phyloP scores from a whole-genome alignment of 768 basidiomycete species.

The Lactifluus hygrophoroides region DNA sequence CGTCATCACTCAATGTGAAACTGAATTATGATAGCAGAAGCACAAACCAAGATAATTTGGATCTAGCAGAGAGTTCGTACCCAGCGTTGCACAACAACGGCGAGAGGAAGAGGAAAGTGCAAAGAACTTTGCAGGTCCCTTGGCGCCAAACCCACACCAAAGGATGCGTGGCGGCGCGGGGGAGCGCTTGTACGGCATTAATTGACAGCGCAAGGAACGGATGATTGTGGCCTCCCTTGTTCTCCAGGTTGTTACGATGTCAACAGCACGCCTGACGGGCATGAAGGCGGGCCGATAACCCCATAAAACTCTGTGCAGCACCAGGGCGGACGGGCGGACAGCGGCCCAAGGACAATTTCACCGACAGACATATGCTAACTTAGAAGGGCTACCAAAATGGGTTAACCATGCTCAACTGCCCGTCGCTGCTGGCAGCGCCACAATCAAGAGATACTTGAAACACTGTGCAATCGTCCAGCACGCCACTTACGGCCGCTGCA shows the following conservation, averaged over 20 bases:
- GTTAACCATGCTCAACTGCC: not conserved
- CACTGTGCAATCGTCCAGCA: not conserved
- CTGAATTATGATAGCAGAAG: not conserved
- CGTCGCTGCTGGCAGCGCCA: not conserved
- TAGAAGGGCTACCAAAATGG: not conserved
- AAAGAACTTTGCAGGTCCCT: not conserved
- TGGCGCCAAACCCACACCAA: not conserved
- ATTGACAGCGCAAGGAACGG: not conserved
- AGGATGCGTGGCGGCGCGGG: not conserved
- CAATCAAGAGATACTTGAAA: not conserved
- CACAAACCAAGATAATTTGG: not conserved
- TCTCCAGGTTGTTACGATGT: conserved; percentile 4
- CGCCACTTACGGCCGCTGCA: not conserved
- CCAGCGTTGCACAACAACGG: not conserved
- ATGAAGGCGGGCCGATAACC: not conserved
- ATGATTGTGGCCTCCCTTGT: conserved; percentile 12
- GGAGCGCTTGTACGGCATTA: conserved; percentile 9
- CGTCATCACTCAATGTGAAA: not conserved
- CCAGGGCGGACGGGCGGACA: not conserved
- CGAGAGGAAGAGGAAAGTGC: conserved; percentile 9
- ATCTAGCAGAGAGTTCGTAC: not conserved
- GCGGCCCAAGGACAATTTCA: not conserved
- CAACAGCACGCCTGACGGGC: conserved; percentile 1
- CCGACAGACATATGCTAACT: not conserved
- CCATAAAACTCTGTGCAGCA: not conserved